phyloP scores from a whole-genome alignment of 2,329 filamentous ascomycete species.

The Cladophialophora carrionii region DNA sequence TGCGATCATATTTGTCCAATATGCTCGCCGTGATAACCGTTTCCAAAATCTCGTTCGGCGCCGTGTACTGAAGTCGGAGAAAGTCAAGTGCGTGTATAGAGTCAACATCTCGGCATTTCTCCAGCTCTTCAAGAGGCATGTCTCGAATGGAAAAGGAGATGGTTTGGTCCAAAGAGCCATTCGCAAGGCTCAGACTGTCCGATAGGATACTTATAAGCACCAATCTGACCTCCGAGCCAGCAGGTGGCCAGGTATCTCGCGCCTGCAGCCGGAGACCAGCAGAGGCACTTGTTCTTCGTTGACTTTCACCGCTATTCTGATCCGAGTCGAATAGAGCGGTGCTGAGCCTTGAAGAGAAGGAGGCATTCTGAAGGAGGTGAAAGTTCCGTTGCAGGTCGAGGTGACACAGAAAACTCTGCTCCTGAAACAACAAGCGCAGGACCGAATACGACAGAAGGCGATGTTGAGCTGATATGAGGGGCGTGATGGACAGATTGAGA shows the following conservation, averaged over 20 bases:
- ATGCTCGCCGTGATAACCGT: conserved; percentile 71
- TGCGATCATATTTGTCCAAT: conserved; percentile 77
- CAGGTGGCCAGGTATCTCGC: conserved; percentile 86
- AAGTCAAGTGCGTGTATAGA: conserved; percentile 92
- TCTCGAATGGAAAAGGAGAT: conserved; percentile 76
- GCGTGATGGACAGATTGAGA: conserved; percentile 70
- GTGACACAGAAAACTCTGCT: conserved; percentile 72
- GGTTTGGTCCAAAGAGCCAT: conserved; percentile 24
- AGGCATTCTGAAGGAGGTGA: conserved; percentile 80
- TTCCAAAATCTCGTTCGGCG: conserved; percentile 67
- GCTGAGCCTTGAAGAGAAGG: conserved; percentile 78
- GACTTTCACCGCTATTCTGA: conserved; percentile 75
- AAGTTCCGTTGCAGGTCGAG: conserved; percentile 76
- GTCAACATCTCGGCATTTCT: conserved; percentile 78
- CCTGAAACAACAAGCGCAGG: conserved; percentile 73
- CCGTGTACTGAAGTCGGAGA: conserved; percentile 79
- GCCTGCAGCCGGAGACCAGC: conserved; percentile 85
- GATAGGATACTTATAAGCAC: conserved; percentile 82
- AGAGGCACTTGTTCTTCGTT: conserved; percentile 66
- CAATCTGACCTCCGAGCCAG: conserved; percentile 87
- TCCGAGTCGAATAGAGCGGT: conserved; percentile 84
- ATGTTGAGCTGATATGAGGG: conserved; percentile 73
- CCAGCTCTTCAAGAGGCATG: conserved; percentile 75
- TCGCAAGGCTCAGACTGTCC: conserved; percentile 63
- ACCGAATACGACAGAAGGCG: conserved; percentile 76